Evolutionary conservation across 2,329 filamentous ascomycete genomes (phyloP).

Genomic region (Pseudogymnoascus sp.): DNA sequence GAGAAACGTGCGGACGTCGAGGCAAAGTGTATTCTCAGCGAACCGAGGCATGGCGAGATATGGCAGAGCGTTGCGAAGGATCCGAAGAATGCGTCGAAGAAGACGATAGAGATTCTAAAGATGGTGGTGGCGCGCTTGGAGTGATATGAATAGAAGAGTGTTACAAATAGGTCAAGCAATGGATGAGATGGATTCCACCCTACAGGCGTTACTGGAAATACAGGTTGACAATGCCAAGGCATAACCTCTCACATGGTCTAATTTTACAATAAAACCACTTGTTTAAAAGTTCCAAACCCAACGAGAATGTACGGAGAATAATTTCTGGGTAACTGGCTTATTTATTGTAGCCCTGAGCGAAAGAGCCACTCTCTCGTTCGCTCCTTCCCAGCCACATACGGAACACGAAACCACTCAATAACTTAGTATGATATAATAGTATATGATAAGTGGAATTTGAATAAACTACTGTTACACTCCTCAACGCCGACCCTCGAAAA

Average conservation of each 20-base stretch:
- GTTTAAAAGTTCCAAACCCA: not conserved
- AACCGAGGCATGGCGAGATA: slow-evolving; percentile 85
- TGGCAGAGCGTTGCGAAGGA: slow-evolving; percentile 86
- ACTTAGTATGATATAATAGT: not conserved
- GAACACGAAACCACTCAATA: not conserved
- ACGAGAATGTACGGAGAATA: not conserved
- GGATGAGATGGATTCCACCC: not conserved
- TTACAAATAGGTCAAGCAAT: not conserved
- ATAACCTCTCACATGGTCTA: not conserved
- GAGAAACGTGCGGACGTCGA: slow-evolving; percentile 86
- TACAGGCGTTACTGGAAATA: slow-evolving; percentile 1
- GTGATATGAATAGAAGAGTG: slow-evolving; percentile 12
- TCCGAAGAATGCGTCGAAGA: slow-evolving; percentile 68
- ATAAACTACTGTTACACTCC: not conserved
- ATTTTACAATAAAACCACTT: not conserved
- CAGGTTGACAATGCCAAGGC: not conserved
- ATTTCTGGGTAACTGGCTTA: not conserved
- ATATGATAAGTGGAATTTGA: not conserved
- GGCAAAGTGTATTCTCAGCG: slow-evolving; percentile 69
- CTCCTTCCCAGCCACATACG: not conserved
- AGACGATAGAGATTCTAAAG: slow-evolving; percentile 73
- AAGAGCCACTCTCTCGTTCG: not conserved
- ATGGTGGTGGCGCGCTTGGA: slow-evolving; percentile 52
- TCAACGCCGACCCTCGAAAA: not conserved
- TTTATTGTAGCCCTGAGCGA: not conserved